A percentile compares a stretch with the other conserved stretches of the same genome.
These are phyloP conservation scores for Zoysia japonica DNA, from an alignment of 176 grass and related monocot genomes.

Conservation along the genomic window DNA sequence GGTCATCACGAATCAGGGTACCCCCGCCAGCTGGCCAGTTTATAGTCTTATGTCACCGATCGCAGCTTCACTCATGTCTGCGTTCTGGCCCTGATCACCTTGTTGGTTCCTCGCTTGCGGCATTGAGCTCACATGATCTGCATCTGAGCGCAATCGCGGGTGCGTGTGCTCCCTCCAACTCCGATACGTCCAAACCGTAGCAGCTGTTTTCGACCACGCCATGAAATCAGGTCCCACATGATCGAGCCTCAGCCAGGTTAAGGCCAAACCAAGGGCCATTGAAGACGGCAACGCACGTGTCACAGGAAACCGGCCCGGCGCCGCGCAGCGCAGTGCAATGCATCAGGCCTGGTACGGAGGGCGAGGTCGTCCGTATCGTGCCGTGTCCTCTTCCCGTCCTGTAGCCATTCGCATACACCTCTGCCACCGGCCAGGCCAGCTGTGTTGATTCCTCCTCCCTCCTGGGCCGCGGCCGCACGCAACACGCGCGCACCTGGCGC, in stretches of 20 bases:
- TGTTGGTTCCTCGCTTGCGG: neutral
- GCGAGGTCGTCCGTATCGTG: conserved; percentile 33
- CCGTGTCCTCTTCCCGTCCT: conserved; percentile 28
- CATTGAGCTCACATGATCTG: conserved; percentile 37
- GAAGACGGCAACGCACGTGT: conserved; percentile 32
- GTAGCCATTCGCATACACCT: conserved; percentile 19
- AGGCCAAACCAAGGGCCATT: neutral
- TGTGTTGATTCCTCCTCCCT: conserved; percentile 12
- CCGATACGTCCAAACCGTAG: conserved; percentile 48
- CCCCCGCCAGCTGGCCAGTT: neutral
- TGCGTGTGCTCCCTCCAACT: conserved; percentile 21
- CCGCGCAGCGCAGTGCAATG: conserved; percentile 30
- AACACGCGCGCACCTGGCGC: conserved; percentile 27
- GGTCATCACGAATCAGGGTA: neutral
- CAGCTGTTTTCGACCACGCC: conserved; percentile 42
- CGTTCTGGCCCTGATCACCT: neutral
- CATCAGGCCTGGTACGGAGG: conserved; percentile 32
- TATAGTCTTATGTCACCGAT: conserved; percentile 5
- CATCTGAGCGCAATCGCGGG: conserved; percentile 3
- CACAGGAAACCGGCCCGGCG: conserved; percentile 2
- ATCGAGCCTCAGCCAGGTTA: neutral
- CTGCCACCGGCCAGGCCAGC: conserved; percentile 52
- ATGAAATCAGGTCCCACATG: conserved; percentile 9
- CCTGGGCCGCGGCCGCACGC: neutral
- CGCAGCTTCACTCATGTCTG: no score